Percentiles rank a stretch among this genome's conserved stretches.
phyloP scores from a whole-genome alignment of 805 yeast species.

The Pichia insulana region DNA sequence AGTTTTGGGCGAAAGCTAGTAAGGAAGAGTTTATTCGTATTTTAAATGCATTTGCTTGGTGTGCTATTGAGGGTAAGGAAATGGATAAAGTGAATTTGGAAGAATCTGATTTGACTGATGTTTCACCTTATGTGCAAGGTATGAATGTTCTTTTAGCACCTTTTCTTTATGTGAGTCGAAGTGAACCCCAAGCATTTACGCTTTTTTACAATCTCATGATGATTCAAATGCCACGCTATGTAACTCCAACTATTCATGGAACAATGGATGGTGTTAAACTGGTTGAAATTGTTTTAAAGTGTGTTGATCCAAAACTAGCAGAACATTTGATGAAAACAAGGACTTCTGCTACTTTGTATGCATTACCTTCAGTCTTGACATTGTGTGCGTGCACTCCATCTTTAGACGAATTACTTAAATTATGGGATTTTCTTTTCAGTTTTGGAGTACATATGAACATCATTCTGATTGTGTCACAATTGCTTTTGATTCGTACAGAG shows the following conservation, averaged over 20 bases:
- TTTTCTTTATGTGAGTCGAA: conserved; percentile 59
- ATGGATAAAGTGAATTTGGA: not conserved
- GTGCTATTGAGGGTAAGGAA: conserved; percentile 26
- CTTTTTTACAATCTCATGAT: conserved; percentile 55
- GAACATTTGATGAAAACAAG: conserved; percentile 51
- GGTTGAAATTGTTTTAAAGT: conserved; percentile 63
- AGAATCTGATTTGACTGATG: conserved; percentile 2
- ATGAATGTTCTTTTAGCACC: conserved; percentile 86
- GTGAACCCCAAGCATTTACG: conserved; percentile 82
- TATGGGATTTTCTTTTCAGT: conserved; percentile 90
- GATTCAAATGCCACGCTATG: conserved; percentile 65
- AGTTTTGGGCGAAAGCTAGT: conserved; percentile 56
- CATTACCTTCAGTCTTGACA: conserved; percentile 75
- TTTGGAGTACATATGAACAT: conserved; percentile 87
- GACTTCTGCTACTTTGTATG: conserved; percentile 78
- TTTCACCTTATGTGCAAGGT: conserved; percentile 77
- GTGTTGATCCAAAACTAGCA: conserved; percentile 66
- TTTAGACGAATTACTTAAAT: conserved; percentile 56
- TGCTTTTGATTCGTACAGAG: conserved; percentile 56
- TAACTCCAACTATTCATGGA: conserved; percentile 69
- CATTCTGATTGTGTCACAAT: conserved; percentile 74
- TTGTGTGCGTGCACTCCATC: conserved; percentile 87
- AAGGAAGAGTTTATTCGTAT: conserved; percentile 62
- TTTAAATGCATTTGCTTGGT: conserved; percentile 58
- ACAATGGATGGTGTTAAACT: conserved; percentile 69